A percentile compares a stretch with the other conserved stretches of the same genome.
These are phyloP conservation scores for Sporothrix inflata DNA, from an alignment of 2,329 filamentous ascomycete genomes.

Conservation along the genomic window DNA sequence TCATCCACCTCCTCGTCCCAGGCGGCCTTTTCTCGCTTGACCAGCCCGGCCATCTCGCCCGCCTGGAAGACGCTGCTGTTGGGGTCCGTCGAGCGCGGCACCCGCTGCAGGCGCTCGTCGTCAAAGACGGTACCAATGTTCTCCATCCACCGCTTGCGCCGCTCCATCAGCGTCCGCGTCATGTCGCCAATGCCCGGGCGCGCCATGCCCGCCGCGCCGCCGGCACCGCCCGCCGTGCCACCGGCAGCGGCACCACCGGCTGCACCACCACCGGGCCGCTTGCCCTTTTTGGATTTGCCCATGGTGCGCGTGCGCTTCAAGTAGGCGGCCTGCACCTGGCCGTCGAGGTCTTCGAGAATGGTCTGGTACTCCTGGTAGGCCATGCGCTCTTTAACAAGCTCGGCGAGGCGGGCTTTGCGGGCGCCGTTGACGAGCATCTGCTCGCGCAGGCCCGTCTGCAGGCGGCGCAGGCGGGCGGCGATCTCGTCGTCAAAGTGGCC, in stretches of 20 bases:
- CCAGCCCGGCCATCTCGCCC: conserved; percentile 70
- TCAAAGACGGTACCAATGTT: conserved; percentile 90
- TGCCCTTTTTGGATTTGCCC: conserved; percentile 89
- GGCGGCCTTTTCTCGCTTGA: conserved; percentile 76
- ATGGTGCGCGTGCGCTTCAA: conserved; percentile 93
- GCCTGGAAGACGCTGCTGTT: conserved; percentile 73
- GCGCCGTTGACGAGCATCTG: conserved; percentile 88
- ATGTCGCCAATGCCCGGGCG: conserved; percentile 87
- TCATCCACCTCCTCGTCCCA: conserved; percentile 83
- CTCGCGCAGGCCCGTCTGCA: conserved; percentile 81
- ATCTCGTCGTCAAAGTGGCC: conserved; percentile 93
- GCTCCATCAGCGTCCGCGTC: conserved; percentile 90
- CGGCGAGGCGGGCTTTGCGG: conserved; percentile 81
- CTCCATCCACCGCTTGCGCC: conserved; percentile 84
- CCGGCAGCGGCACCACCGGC: conserved; percentile 63
- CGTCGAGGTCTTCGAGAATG: conserved; percentile 94
- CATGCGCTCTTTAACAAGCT: conserved; percentile 89
- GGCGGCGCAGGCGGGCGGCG: conserved; percentile 80
- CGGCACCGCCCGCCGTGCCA: conserved; percentile 48
- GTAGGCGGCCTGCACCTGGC: conserved; percentile 92
- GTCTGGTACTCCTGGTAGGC: conserved; percentile 96
- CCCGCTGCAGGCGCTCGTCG: conserved; percentile 72
- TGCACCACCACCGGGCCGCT: conserved; percentile 52
- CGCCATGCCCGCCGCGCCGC: conserved; percentile 54
- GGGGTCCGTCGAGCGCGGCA: conserved; percentile 69